Base-by-base conservation (phyloP, 768 basidiomycete genomes). In the Hygrophorus pudorinus region DNA sequence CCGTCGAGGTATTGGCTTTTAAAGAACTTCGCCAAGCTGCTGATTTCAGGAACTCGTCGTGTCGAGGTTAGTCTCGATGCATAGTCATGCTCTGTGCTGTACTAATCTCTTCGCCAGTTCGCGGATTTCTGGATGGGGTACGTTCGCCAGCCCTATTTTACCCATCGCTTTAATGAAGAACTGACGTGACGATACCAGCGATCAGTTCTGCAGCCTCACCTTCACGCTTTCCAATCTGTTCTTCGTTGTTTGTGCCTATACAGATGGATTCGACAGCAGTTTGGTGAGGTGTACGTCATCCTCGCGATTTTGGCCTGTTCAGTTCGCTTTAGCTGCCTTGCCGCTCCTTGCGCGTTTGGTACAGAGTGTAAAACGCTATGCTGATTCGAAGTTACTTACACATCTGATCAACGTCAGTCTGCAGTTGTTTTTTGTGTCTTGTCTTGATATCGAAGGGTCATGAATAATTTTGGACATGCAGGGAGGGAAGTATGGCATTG, bases 101-200 rank as follows among this genome's bases (percentile, higher is more conserved):
- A 14, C 34, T 42, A 14, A 35, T 16, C 28, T 34, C 35, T 11
- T 38, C 16, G 6, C 28, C 42, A 85, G 79, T 90, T 90, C 58
- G 63, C 80, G 10, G 88, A 89, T 67, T 87, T 89, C 76, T 91
- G 88, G 88, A 69, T 90, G 58, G 87, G 85, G 85, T 85, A 59
- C 44, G 74, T 56, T 16, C 11, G 11, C 20, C 9, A 40, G 16
- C 27, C 41, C 29, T 32, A 11, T 21, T 42, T 32, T 32, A 39
- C 33, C 10, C 6, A 27, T 34, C 4, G n/a, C 14, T 29, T 4
- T 31, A 12, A 31, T n/a, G n/a, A n/a, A n/a, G n/a, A n/a, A 24
- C 24, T 24, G 24, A 31, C n/a, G 18, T 33, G 2, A 21, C 13
- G 30, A 42, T 34, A 12, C 7, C 55, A 88, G 85, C 9, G 88